phyloP scores from a whole-genome alignment of 345 rosid species.

The Pugionium dolabratum region DNA sequence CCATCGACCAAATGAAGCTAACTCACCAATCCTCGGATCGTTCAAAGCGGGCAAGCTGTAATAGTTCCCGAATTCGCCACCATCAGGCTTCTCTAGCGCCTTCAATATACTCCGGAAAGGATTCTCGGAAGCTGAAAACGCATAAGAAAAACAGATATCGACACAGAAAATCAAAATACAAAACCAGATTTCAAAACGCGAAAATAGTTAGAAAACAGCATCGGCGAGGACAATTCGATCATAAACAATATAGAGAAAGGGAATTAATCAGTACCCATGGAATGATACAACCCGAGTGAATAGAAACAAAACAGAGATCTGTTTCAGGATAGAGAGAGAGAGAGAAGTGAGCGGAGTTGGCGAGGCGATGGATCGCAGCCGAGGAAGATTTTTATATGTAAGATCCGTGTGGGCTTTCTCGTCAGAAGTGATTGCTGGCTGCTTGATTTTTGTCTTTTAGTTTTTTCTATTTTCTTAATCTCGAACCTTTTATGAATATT shows the following conservation, averaged over 20 bases:
- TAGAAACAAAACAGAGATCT: conserved; percentile 26
- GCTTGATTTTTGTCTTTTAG: not conserved
- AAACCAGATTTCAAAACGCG: not conserved
- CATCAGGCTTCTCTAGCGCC: conserved; percentile 70
- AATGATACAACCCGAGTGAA: not conserved
- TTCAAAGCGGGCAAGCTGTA: conserved; percentile 90
- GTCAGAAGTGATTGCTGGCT: conserved; percentile 20
- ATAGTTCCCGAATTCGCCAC: conserved; percentile 94
- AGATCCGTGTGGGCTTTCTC: conserved; percentile 20
- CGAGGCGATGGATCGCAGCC: conserved; percentile 3
- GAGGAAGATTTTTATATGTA: conserved; percentile 3
- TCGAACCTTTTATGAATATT: not conserved
- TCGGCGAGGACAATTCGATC: not conserved
- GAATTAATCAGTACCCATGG: conserved; percentile 22
- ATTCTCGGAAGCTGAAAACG: conserved; percentile 77
- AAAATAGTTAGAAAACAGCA: not conserved
- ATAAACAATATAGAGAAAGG: not conserved
- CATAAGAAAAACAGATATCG: conserved; percentile 23
- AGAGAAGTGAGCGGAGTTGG: conserved; percentile 22
- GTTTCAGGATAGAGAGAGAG: conserved; percentile 6
- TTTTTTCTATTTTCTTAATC: not conserved
- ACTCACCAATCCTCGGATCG: conserved; percentile 90
- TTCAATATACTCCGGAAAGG: conserved; percentile 50
- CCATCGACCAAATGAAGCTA: conserved; percentile 23
- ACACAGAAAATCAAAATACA: conserved; percentile 2